Evolutionary conservation across 2,329 filamentous ascomycete genomes (phyloP).

Genomic region (Scytalidium sp.): DNA sequence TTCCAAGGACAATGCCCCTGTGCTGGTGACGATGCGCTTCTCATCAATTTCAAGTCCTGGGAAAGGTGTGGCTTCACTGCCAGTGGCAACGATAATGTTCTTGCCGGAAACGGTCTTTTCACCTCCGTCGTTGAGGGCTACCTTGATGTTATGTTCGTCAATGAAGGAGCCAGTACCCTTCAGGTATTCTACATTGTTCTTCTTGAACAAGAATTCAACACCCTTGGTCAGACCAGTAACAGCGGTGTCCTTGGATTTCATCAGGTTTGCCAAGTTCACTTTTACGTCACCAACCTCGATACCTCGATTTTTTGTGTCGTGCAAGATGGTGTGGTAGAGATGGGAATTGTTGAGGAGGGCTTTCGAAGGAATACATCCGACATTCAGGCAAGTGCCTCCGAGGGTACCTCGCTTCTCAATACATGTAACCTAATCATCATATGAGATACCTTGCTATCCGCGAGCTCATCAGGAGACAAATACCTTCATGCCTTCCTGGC

Average conservation of each 20-base stretch:
- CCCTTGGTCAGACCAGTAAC: slow-evolving; percentile 90
- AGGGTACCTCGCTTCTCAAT: slow-evolving; percentile 97
- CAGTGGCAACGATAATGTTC: slow-evolving; percentile 98
- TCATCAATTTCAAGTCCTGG: slow-evolving; percentile 94
- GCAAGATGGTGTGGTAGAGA: slow-evolving; percentile 93
- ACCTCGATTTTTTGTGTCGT: slow-evolving; percentile 95
- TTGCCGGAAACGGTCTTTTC: slow-evolving; percentile 85
- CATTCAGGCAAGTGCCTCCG: slow-evolving; percentile 96
- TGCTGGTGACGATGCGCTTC: slow-evolving; percentile 96
- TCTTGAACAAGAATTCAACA: slow-evolving; percentile 97
- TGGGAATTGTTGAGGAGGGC: slow-evolving; percentile 99
- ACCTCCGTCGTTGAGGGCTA: slow-evolving; percentile 86
- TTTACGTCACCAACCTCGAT: slow-evolving; percentile 98
- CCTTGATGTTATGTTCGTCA: slow-evolving; percentile 87
- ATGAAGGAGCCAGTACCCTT: slow-evolving; percentile 88
- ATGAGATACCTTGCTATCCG: slow-evolving; percentile 12
- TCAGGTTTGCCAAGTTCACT: slow-evolving; percentile 91
- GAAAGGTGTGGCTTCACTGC: slow-evolving; percentile 93
- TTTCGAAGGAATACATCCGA: slow-evolving; percentile 99
- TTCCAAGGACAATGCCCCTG: slow-evolving; percentile 83
- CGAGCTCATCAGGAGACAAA: slow-evolving; percentile 13
- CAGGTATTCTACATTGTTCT: slow-evolving; percentile 98
- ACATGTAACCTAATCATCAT: slow-evolving; percentile 70
- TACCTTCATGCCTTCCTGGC: slow-evolving; percentile 95
- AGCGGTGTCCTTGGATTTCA: slow-evolving; percentile 97